These are phyloP conservation scores for Dactylonectria estremocensis DNA, from an alignment of 2,329 filamentous ascomycete species.

Conservation along the genomic window DNA sequence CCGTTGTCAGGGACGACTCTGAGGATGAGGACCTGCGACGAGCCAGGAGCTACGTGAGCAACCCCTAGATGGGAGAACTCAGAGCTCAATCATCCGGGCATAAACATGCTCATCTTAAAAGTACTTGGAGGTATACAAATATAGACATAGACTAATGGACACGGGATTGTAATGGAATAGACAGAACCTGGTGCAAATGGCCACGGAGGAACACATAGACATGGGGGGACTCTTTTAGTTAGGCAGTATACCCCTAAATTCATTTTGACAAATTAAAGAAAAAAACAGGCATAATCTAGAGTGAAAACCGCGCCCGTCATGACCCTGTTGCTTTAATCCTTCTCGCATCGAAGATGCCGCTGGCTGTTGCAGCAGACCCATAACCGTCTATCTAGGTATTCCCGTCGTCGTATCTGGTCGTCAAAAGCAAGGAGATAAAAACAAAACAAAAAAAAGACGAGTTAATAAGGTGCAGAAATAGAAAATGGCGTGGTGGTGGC, in stretches of 20 bases:
- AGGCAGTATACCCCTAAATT: slow-evolving; percentile 44
- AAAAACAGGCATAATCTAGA: slow-evolving; percentile 15
- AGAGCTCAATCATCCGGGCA: slow-evolving; percentile 13
- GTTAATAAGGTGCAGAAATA: slow-evolving; percentile 10
- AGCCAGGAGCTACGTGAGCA: slow-evolving; percentile 64
- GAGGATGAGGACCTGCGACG: slow-evolving; percentile 59
- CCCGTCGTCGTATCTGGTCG: slow-evolving; percentile 28
- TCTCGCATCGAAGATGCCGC: slow-evolving; percentile 29
- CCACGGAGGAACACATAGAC: slow-evolving; percentile 21
- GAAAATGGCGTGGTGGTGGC: slow-evolving; percentile 6
- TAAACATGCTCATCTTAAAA: not conserved
- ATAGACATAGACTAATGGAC: slow-evolving; percentile 20
- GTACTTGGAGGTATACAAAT: slow-evolving; percentile 10
- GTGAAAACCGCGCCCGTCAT: slow-evolving; percentile 22
- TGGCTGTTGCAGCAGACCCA: slow-evolving; percentile 31
- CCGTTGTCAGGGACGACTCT: slow-evolving; percentile 49
- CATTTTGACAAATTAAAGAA: slow-evolving; percentile 14
- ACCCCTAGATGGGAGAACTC: slow-evolving; percentile 52
- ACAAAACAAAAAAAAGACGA: slow-evolving; percentile 10
- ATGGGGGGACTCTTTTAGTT: slow-evolving; percentile 40
- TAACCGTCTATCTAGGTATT: slow-evolving; percentile 20
- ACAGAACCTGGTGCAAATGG: slow-evolving; percentile 25
- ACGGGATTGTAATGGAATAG: slow-evolving; percentile 10
- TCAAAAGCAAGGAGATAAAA: slow-evolving; percentile 5
- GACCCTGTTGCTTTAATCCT: slow-evolving; percentile 29